Evolutionary conservation across 1,284 basidiomycete species (phyloP), one percentile per base, ranked within the genome.

Genomic region (Trametes hirsuta): DNA sequence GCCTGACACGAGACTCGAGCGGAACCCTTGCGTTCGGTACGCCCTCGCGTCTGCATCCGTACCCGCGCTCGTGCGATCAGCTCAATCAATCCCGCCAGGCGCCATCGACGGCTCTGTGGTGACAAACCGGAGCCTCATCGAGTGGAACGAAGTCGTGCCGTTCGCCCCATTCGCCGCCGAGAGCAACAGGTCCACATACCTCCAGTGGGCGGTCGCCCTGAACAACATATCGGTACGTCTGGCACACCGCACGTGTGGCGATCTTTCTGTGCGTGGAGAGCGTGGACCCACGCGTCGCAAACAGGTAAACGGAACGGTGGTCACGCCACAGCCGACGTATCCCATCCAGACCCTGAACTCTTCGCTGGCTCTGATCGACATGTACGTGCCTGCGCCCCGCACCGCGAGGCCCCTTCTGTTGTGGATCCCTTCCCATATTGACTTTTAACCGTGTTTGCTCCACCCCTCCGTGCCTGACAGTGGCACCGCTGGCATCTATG

Each of bases 161-260:
- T 93, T 93, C 69, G 78, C 84, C 30, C 90, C 90, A 2, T 77
- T 88, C 58, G 78, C 76, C 4, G 71, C 74, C 2, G 81, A 84
- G 60, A 81, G 75, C 60, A 87, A 85, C 65, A 71, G 77, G 14
- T 86, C 90, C 0, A 88, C 86, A 65, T 95, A 95, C 69, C 79
- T 95, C 35, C 88, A 90, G 63, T 96, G 94, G 94, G 82, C 86
- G 0, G 82, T 94, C 51, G 83, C 84, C 5, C 73, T 96, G 41
- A 73, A 80, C 0, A 75, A 76, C 25, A 78, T 94, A 50, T 79
- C 82, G 36, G 87, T 94, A 65, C 54, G 80, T 68, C 47, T 12
- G 21, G 2, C 4, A 60, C 35, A 40, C 24, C 41, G 36, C 51
- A 41, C 30, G 35, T 34, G 18, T 18, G 18, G 1, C 1, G 47